Evolutionary conservation across 2,329 filamentous ascomycete genomes (phyloP), one percentile per base, ranked within the genome.

Genomic region (Fusarium nematophilum): DNA sequence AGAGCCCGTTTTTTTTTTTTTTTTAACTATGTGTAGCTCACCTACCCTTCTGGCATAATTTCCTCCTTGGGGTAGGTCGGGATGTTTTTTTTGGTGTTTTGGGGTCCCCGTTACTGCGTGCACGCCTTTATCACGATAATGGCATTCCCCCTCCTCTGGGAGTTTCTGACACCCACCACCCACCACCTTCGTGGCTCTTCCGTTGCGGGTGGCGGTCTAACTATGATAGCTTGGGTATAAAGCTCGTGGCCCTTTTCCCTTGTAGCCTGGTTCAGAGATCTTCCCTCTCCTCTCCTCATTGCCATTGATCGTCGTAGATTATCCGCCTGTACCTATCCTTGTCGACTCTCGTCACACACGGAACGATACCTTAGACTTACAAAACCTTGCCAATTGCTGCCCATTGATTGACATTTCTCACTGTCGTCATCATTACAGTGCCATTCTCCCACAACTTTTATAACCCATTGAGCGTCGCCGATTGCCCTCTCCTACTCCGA

Each of bases 201-300:
- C 33, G 52, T 50, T 64, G 52, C 46, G 27, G 55, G 59, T 63
- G 60, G 60, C 60, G 60, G 60, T 64, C 60, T 64, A 64, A 49
- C 49, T 46, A 42, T 9, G 23, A 14, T 47, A 30, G 33, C 45
- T 15, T 25, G 15, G 46, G 27, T 50, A 50, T 50, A 50, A 50
- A 50, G 37, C 37, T 34, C 21, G 23, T 52, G 38, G 38, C 31
- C 38, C 39, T 30, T 27, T 52, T 50, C 15, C 15, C 33, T 43
- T 21, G 21, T 14, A 18, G 31, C 21, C 15, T 21, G 17, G 15
- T 13, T 36, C 34, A n/a, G 17, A n/a, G 11, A 14, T 44, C 37
- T 27, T n/a, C 37, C 30, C 26, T 29, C 29, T 45, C 27, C 10
- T 13, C 33, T 26, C 14, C n/a, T 31, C 23, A 14, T 45, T 52